These are phyloP conservation scores for Pestalotiopsis sp. DNA, from an alignment of 2,329 filamentous ascomycete species.

Conservation along the genomic window DNA sequence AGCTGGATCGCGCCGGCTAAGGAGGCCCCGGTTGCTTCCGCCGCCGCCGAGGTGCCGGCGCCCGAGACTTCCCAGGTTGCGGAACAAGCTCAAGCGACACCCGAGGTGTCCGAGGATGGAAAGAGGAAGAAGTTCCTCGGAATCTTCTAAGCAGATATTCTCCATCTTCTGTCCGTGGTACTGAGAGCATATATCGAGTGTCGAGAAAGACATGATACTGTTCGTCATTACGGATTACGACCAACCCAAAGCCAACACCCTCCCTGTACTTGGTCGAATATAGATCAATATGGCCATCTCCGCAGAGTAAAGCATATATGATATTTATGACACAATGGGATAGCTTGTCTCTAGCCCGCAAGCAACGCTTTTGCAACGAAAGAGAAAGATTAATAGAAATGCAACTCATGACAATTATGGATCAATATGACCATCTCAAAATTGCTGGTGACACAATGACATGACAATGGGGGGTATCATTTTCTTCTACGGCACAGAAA, in stretches of 20 bases:
- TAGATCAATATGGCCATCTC: background rate
- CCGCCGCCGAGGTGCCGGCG: slow-evolving; percentile 25
- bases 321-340: background rate
- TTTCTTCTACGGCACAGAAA: background rate
- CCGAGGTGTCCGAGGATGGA: slow-evolving; percentile 21
- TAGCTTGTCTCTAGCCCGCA: background rate
- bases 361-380: background rate
- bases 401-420: background rate
- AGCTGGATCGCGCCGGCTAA: slow-evolving; percentile 12
- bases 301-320: background rate
- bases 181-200: background rate
- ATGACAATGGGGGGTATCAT: background rate
- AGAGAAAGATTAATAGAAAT: background rate
- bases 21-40: slow-evolving; percentile 14
- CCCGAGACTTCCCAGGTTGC: slow-evolving; percentile 13
- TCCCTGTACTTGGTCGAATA: too few species aligned
- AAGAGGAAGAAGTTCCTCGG: slow-evolving; percentile 82
- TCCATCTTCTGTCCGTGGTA: background rate
- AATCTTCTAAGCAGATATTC: slow-evolving; percentile 63
- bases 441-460: background rate
- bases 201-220: background rate
- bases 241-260: background rate
- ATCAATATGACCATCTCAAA: background rate
- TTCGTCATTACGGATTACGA: background rate
- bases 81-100: slow-evolving; percentile 9